Percentiles rank a stretch among this genome's conserved stretches.
These are phyloP conservation scores for Pichia californica DNA, from an alignment of 805 yeast species.

Conservation along the genomic window DNA sequence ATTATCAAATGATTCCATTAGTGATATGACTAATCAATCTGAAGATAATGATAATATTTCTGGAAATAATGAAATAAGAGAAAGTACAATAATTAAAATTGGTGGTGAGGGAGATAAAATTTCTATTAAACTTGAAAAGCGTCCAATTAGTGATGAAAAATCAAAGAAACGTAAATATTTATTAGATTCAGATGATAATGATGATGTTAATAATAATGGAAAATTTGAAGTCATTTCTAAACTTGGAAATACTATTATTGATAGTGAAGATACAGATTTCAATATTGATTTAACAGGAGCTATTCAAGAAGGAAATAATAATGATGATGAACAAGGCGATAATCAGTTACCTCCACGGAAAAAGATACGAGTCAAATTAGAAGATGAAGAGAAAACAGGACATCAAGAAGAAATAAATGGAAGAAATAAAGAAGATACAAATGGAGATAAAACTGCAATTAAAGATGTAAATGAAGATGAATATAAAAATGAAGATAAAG, in stretches of 20 bases:
- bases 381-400: slow-evolving; percentile 10
- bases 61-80: slow-evolving; percentile 1
- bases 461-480: no score
- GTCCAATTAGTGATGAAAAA: slow-evolving; percentile 7
- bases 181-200: neutral
- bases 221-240: neutral
- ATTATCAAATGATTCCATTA: neutral
- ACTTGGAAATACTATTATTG: neutral
- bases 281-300: slow-evolving; percentile 12
- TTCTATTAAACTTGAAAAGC: slow-evolving; percentile 9
- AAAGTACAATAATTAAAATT: slow-evolving; percentile 4
- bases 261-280: slow-evolving; percentile 6
- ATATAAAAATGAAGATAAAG: slow-evolving; percentile 14
- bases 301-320: neutral
- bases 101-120: slow-evolving; percentile 15
- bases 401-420: no score
- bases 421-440: no score
- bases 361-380: slow-evolving; percentile 1
- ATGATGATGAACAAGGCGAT: slow-evolving; percentile 9
- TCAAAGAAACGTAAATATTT: neutral
- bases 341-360: slow-evolving; percentile 3
- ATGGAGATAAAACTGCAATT: no score
- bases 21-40: neutral
- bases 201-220: neutral
- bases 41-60: neutral